Evolutionary conservation across 208 protist genomes (phyloP).

Genomic region (Crithidia bombi): DNA sequence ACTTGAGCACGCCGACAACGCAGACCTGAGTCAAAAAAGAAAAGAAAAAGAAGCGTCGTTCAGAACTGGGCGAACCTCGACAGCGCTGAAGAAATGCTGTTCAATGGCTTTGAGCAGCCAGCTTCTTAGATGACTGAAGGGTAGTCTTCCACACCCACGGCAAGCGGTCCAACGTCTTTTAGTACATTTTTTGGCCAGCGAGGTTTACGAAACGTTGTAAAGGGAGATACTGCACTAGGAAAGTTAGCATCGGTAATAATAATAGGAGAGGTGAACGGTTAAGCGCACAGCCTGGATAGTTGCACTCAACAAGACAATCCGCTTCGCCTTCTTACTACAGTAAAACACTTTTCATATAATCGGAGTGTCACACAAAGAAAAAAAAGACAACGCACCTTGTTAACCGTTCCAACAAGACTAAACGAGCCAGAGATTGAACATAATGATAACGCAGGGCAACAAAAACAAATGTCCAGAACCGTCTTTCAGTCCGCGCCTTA

Average conservation of each 20-base stretch:
- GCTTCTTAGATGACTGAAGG: too few relatives aligned
- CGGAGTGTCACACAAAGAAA: slow-evolving; percentile 1
- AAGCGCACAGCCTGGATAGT: slow-evolving; percentile 5
- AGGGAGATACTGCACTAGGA: background rate
- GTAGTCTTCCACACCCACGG: too few relatives aligned
- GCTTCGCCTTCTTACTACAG: slow-evolving; percentile 1
- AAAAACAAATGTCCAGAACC: background rate
- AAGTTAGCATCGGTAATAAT: background rate
- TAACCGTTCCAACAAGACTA: background rate
- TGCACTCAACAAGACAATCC: background rate
- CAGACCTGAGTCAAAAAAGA: too few relatives aligned
- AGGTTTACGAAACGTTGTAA: background rate
- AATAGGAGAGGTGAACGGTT: slow-evolving; percentile 15
- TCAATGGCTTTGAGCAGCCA: too few relatives aligned
- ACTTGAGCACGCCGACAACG: too few relatives aligned
- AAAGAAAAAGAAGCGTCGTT: too few relatives aligned
- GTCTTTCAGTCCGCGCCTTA: too few relatives aligned
- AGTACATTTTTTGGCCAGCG: background rate
- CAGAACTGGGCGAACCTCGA: too few relatives aligned
- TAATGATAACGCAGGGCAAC: background rate
- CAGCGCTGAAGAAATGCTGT: too few relatives aligned
- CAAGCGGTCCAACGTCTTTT: background rate
- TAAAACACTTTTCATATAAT: slow-evolving; percentile 1
- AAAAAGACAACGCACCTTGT: slow-evolving; percentile 2
- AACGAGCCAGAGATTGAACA: background rate